Base-by-base conservation (phyloP, 1,284 basidiomycete genomes). In the Heterobasidion irregulare region DNA sequence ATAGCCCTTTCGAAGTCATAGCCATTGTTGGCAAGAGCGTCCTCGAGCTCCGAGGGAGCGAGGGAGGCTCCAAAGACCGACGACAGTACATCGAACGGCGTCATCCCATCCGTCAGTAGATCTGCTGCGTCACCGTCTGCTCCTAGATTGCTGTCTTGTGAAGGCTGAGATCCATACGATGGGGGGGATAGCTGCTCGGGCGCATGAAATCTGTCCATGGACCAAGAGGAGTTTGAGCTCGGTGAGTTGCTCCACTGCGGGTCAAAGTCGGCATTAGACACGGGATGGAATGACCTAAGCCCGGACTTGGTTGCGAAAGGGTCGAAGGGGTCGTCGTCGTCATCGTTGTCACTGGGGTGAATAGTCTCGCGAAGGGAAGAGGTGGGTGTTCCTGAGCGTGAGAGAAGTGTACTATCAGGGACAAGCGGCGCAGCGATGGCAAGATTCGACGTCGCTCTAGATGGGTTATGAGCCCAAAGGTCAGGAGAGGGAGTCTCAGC, bases 1-100 rank as follows among this genome's bases (percentile, higher is more conserved):
- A 98, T 95, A 7, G 96, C 89, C 48, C 82, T 81, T 64, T 99
- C 96, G 66, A 99, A 97, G 64, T 99, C 96, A 68, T 92, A 99
- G 2, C 84, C 91, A 60, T 93, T 89, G 53, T 82, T 78, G 26
- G 86, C 84, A 6, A 99, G 79, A 0, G 95, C 95, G 58, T 97
- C 94, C 69, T 98, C 96, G 3, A 98, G 79, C 65, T 98, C 94
- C 6, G 87, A 87, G 2, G 92, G 86, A 0, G 94, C 89, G 6
- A 97, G 78, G 1, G 90, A 85, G 2, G 91, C 86, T 43, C 90
- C 89, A 66, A 98, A 98, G 41, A 99, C 92, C 38, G 92, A 94
- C 64, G 84, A 87, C 18, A 99, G 83, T 44, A 98, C 93, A 65
- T 98, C 96, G 62, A 99, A 90, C 0, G 96, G 96, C 1, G 95